Evolutionary conservation across 2,329 filamentous ascomycete genomes (phyloP).

Genomic region (Bipolaris cookei): DNA sequence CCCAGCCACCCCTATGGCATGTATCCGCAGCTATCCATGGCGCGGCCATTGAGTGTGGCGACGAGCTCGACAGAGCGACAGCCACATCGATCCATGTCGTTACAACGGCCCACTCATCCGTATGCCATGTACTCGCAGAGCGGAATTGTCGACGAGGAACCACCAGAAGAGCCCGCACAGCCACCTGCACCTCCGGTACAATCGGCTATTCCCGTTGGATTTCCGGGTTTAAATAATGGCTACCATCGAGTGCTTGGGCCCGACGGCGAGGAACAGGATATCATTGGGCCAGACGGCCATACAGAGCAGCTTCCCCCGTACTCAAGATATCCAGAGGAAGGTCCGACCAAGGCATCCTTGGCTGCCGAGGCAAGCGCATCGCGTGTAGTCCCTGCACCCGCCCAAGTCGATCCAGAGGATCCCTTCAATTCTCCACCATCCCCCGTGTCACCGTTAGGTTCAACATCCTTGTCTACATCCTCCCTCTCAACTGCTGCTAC

Average conservation of each 20-base stretch:
- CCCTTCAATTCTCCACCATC: slow-evolving; percentile 35
- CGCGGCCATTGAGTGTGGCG: slow-evolving; percentile 68
- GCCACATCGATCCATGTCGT: slow-evolving; percentile 63
- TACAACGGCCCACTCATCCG: slow-evolving; percentile 77
- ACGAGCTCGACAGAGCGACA: slow-evolving; percentile 72
- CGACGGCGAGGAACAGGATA: slow-evolving; percentile 85
- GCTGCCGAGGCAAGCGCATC: slow-evolving; percentile 45
- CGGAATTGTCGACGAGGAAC: slow-evolving; percentile 61
- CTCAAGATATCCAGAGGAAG: slow-evolving; percentile 82
- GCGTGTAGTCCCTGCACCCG: slow-evolving; percentile 31
- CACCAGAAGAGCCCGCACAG: slow-evolving; percentile 28
- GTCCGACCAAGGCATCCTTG: slow-evolving; percentile 63
- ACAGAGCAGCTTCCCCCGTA: slow-evolving; percentile 92
- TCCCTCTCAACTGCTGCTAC: slow-evolving; percentile 17
- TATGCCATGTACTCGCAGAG: slow-evolving; percentile 88
- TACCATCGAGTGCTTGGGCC: slow-evolving; percentile 78
- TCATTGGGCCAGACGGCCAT: slow-evolving; percentile 87
- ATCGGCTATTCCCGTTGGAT: slow-evolving; percentile 70
- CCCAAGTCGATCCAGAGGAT: slow-evolving; percentile 32
- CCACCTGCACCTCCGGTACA: slow-evolving; percentile 50
- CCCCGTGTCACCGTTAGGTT: slow-evolving; percentile 30
- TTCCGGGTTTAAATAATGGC: slow-evolving; percentile 68
- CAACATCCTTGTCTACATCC: slow-evolving; percentile 28
- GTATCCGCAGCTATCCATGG: slow-evolving; percentile 72
- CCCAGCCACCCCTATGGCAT: slow-evolving; percentile 86